Base-by-base conservation (phyloP, 2,329 filamentous ascomycete genomes). In the Ascochyta koolunga region DNA sequence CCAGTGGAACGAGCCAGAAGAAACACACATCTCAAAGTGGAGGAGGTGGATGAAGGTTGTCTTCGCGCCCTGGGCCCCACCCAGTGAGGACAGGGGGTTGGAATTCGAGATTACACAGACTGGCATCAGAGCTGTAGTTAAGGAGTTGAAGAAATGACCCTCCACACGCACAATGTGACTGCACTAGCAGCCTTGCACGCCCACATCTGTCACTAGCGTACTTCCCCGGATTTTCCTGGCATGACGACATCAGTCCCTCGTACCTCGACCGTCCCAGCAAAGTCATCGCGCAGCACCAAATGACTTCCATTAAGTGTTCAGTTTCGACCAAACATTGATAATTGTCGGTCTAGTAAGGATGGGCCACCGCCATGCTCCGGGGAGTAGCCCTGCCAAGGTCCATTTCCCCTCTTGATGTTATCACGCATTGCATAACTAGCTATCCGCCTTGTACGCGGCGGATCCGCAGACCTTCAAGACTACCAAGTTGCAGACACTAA, bases 21-120 rank as follows among this genome's bases (percentile, higher is more conserved):
- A 69, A 58, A 65, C 44, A 38, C 75, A 82, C 8, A 74, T 88
- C 22, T 81, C 77, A 51, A 82, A 78, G 29, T 92, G 89, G 86
- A 83, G 83, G 59, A 80, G 93, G 54, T 91, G 86, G 80, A 86
- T 96, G 81, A 96, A 93, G 74, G 84, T 98, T 8, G 93, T 96
- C 1, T 98, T 96, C 78, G 89, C 91, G 42, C 84, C 90, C 1
- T 95, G 96, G 83, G 83, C 84, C 4, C 76, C 78, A 2, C 82
- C 57, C 78, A 83, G 15, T 71, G 80, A 46, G 78, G 81, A 10
- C 59, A 81, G 47, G 67, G 85, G 84, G 13, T 80, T 88, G 4
- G 87, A 90, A 67, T 96, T 92, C 73, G 88, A 92, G 72, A 87
- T 97, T 51, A 21, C 59, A 18, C 62, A 58, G 43, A 66, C 58